Percentiles rank a stretch among this genome's conserved stretches.
Evolutionary conservation across 1,284 basidiomycete genomes (phyloP).

Genomic region (Papiliotrema laurentii): DNA sequence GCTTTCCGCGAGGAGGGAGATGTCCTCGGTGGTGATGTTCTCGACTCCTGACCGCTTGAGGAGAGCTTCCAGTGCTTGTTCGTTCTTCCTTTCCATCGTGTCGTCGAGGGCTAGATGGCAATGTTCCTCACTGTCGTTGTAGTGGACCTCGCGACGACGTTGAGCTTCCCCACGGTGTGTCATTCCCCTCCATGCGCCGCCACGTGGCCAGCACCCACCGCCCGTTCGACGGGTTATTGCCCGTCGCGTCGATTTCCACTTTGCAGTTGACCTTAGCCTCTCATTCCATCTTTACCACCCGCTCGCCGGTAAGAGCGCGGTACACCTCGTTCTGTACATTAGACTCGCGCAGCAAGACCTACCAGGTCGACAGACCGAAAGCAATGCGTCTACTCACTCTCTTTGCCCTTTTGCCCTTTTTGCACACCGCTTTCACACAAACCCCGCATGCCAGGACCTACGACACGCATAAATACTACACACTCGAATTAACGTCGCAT

Average conservation of each 20-base stretch:
- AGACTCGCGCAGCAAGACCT: no score
- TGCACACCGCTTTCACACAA: conserved; percentile 3
- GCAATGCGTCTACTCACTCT: conserved; percentile 10
- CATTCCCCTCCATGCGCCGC: no score
- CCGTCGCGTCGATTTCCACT: no score
- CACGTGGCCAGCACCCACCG: no score
- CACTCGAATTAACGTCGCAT: conserved; percentile 48
- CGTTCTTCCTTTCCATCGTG: not conserved
- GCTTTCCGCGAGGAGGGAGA: conserved; percentile 18
- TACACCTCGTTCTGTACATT: no score
- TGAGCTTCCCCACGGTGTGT: no score
- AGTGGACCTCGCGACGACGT: no score
- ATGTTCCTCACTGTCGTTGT: not conserved
- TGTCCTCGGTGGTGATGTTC: conserved; percentile 6
- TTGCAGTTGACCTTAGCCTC: no score
- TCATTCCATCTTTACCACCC: no score
- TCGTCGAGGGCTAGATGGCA: not conserved
- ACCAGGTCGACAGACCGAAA: no score
- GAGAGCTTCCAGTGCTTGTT: conserved; percentile 6
- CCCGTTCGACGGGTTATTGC: no score
- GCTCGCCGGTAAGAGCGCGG: no score
- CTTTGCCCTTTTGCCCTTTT: conserved; percentile 12
- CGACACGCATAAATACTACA: conserved; percentile 70
- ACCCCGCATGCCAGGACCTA: conserved; percentile 51
- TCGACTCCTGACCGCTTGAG: not conserved